Base-by-base conservation (phyloP, 495 filamentous ascomycete species). In the Rhypophila decipiens region DNA sequence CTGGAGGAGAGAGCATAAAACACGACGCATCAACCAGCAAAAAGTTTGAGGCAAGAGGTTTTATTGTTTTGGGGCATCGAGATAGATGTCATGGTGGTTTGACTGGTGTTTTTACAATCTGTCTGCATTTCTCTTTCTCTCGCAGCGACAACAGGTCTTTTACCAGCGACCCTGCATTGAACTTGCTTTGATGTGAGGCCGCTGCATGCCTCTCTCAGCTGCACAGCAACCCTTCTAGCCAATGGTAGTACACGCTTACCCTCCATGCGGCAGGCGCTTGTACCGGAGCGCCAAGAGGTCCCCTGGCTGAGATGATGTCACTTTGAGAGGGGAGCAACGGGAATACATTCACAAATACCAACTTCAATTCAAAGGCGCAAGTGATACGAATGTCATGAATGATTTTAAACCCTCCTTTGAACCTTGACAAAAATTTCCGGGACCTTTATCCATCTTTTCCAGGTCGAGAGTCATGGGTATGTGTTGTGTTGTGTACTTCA, bases 181-280 rank as follows among this genome's bases (percentile, higher is more conserved):
- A 47, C 35, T n/a, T 33, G 36, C 35, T 47, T 21, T 36, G 29
- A 27, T 31, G 11, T 23, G 5, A 17, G 5, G 19, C 15, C 27
- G 10, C 21, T 39, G 44, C 36, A 46, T 46, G 31, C 44, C 22
- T 46, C n/a, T 37, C 15, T n/a, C 13, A n/a, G 44, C 44, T 47
- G 44, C 34, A 23, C n/a, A 24, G 18, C 35, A 39, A 39, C 15
- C 20, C 2, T 9, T 21, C 21, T 22, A 18, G 24, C 49, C 49
- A 51, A 51, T 51, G 19, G 24, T 4, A 51, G 42, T 45, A 38
- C 49, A 46, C 24, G 42, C 24, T 22, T 39, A 19, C 24, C 42
- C 31, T 19, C 18, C 39, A 2, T 23, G 39, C 39, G 11, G 27
- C 13, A 31, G 7, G 7, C 13, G 27, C 13, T 31, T 13, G 27